Evolutionary conservation across 2,329 filamentous ascomycete genomes (phyloP).

Genomic region (Amesomyces nigricolor): DNA sequence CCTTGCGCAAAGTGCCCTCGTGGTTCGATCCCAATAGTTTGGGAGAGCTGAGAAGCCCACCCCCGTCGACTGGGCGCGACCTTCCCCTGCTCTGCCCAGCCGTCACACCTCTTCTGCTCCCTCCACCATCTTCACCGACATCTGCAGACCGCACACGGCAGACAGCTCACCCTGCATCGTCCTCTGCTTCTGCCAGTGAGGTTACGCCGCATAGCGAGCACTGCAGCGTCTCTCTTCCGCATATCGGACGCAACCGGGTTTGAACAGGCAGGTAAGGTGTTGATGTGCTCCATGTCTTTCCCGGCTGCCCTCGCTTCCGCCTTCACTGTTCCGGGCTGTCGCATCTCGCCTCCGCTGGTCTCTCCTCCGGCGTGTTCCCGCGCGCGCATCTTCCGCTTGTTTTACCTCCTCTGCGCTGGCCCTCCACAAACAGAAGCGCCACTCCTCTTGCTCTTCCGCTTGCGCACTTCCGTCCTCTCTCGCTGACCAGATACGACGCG

Average conservation of each 20-base stretch:
- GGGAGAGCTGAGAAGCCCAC: conserved; percentile 1
- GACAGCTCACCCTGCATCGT: conserved; percentile 22
- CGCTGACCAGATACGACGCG: conserved; percentile 10
- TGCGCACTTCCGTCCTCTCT: not conserved
- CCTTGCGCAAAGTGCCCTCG: not conserved
- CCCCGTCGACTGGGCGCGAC: conserved; percentile 8
- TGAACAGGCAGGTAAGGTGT: not conserved
- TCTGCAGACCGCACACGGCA: conserved; percentile 16
- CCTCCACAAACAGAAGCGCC: not conserved
- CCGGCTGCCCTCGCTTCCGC: not conserved
- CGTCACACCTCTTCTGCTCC: not conserved
- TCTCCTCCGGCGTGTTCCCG: not conserved
- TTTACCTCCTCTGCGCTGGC: not conserved
- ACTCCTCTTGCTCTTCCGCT: not conserved
- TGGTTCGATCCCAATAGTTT: not conserved
- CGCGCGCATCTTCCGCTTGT: too few relatives aligned
- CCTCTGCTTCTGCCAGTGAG: conserved; percentile 13
- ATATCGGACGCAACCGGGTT: not conserved
- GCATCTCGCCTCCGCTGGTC: not conserved
- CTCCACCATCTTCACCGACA: conserved; percentile 22
- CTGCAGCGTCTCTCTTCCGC: conserved; percentile 4
- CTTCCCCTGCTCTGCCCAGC: not conserved
- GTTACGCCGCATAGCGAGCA: conserved; percentile 13
- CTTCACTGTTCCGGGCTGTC: not conserved
- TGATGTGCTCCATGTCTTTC: not conserved